Conservation (phyloP, 2,329 filamentous ascomycete genomes). For the Oidium heveae region DNA sequence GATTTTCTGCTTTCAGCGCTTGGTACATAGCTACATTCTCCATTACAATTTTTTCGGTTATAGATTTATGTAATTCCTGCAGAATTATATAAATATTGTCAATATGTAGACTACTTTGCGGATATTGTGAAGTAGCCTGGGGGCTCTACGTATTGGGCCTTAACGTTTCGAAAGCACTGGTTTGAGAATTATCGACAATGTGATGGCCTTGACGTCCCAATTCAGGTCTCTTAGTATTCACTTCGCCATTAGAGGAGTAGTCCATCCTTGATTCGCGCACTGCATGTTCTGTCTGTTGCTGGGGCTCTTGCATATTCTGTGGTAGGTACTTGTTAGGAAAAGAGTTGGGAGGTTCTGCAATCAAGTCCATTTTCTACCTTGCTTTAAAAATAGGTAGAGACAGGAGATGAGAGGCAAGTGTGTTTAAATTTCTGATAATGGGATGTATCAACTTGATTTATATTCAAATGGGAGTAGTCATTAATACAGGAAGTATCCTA, state of each 20-base stretch:
- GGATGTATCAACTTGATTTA: no score
- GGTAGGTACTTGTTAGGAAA: neutral
- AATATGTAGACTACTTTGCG: neutral
- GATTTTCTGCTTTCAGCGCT: neutral
- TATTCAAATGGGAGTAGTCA: no score
- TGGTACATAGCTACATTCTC: neutral
- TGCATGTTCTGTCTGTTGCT: neutral
- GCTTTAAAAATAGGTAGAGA: no score
- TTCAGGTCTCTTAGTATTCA: no score
- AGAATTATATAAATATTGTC: neutral
- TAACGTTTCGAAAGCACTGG: neutral
- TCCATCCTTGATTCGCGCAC: neutral
- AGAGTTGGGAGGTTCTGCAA: neutral
- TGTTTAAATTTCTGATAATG: no score
- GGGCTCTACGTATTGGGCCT: neutral
- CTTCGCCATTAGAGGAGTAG: neutral
- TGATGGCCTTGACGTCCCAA: no score
- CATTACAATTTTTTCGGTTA: neutral
- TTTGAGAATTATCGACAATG: no score
- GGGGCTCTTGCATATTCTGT: neutral
- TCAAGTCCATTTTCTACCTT: neutral
- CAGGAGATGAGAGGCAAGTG: no score
- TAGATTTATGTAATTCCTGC: neutral
- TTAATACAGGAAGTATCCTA: no score
- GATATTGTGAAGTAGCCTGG: neutral